phyloP scores from a whole-genome alignment of 805 yeast species.

The Saccharomycopsis vini region DNA sequence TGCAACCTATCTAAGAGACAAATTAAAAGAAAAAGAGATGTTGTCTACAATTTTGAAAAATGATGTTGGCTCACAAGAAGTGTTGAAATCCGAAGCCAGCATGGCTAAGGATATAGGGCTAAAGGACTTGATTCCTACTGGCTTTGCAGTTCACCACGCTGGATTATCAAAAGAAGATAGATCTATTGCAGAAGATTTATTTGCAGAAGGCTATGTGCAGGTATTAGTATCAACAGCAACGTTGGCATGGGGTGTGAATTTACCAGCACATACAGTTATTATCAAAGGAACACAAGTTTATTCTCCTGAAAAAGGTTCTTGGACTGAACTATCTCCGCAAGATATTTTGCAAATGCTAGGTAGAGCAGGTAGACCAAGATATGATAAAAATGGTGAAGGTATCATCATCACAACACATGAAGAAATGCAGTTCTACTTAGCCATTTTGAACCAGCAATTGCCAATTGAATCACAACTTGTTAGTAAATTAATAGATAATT shows the following conservation, averaged over 20 bases:
- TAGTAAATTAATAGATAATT: slow-evolving; percentile 55
- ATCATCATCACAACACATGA: slow-evolving; percentile 81
- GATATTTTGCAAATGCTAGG: slow-evolving; percentile 97
- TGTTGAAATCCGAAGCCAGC: slow-evolving; percentile 56
- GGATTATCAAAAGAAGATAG: slow-evolving; percentile 71
- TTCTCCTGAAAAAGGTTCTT: slow-evolving; percentile 79
- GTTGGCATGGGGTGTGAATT: slow-evolving; percentile 93
- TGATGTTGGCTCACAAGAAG: slow-evolving; percentile 51
- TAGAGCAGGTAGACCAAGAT: slow-evolving; percentile 94
- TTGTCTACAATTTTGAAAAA: slow-evolving; percentile 35
- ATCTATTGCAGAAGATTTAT: slow-evolving; percentile 70
- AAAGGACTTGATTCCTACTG: slow-evolving; percentile 52
- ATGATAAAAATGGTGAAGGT: slow-evolving; percentile 89
- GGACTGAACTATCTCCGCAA: slow-evolving; percentile 91
- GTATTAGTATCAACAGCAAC: slow-evolving; percentile 88
- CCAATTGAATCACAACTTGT: slow-evolving; percentile 88
- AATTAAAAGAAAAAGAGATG: slow-evolving; percentile 47
- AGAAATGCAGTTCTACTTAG: slow-evolving; percentile 80
- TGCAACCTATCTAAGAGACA: slow-evolving; percentile 63
- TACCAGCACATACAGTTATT: slow-evolving; percentile 91
- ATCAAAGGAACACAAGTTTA: slow-evolving; percentile 91
- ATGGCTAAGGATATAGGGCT: slow-evolving; percentile 44
- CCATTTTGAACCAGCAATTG: slow-evolving; percentile 81
- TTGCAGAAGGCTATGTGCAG: slow-evolving; percentile 80
- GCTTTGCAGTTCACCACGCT: slow-evolving; percentile 90